A percentile compares a stretch with the other conserved stretches of the same genome.
Evolutionary conservation across 1,139 yeast genomes (phyloP).

Genomic region (Hansenula anomala): DNA sequence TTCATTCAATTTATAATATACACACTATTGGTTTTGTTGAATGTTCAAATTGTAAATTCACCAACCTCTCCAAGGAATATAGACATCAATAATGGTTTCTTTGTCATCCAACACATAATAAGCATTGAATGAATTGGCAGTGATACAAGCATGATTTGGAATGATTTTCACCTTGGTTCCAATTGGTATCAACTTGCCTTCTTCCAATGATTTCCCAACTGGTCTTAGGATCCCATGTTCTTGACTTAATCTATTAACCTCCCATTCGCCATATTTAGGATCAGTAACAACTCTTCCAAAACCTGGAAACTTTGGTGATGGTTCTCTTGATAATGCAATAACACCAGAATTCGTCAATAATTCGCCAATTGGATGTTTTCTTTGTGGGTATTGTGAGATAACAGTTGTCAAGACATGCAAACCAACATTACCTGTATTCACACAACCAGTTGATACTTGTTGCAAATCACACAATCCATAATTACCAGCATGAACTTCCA

Average conservation of each 20-base stretch:
- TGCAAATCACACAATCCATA: constrained; percentile 71
- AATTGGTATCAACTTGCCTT: constrained; percentile 37
- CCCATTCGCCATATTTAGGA: constrained; percentile 42
- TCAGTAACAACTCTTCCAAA: constrained; percentile 37
- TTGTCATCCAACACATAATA: constrained; percentile 49
- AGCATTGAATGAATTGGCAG: constrained; percentile 60
- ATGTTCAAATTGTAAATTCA: constrained; percentile 2
- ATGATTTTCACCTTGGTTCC: constrained; percentile 53
- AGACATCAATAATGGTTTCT: constrained; percentile 53
- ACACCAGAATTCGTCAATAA: constrained; percentile 70
- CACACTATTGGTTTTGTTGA: no score
- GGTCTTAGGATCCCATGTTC: constrained; percentile 60
- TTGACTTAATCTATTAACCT: constrained; percentile 54
- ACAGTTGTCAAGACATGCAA: constrained; percentile 60
- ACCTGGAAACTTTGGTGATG: constrained; percentile 43
- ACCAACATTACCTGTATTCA: constrained; percentile 44
- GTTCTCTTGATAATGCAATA: constrained; percentile 62
- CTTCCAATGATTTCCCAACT: constrained; percentile 8
- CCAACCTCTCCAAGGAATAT: constrained; percentile 65
- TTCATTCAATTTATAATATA: no score
- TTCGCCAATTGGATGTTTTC: constrained; percentile 50
- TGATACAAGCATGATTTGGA: constrained; percentile 76
- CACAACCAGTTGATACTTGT: constrained; percentile 65
- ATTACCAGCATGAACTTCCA: constrained; percentile 80
- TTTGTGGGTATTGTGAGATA: constrained; percentile 50